Base-by-base conservation (phyloP, 768 basidiomycete species). In the Lyophyllum decastes region DNA sequence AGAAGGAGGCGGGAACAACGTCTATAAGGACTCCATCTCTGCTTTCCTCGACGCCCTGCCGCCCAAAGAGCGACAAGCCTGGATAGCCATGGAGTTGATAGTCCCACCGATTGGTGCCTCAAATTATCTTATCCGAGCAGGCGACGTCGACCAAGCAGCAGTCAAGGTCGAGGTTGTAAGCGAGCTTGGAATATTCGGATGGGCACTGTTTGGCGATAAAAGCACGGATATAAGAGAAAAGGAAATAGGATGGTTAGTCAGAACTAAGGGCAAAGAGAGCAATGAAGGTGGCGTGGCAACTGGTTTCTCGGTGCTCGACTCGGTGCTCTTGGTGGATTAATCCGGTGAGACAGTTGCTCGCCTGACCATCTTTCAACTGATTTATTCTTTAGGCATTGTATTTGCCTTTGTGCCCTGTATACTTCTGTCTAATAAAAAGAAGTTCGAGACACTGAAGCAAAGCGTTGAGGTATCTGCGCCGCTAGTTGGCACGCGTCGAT, bases 1-100 rank as follows among this genome's bases (percentile, higher is more conserved):
- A n/a, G 96, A 99, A 76, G 96, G 96, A 1, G 96, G 96, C 0
- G 96, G 96, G 8, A 97, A 98, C 66, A 99, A 99, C 65, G 82
- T 98, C 24, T 98, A 98, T 74, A 90, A 90, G 58, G 76, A 76
- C 2, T 85, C 87, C 48, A 96, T 98, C 49, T 92, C 91, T 0
- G 61, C 76, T 0, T 94, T 94, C 72, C 76, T 99, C 2, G 84
- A 87, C 14, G 66, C 66, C 6, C 76, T 98, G 2, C 81, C 82
- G 0, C 70, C 65, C 1, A 67, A 76, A 52, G 90, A 92, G 66
- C 82, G 88, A 8, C 81, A 85, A 61, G 94, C 91, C 2, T 99
- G 96, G 92, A 94, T 98, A 53, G 90, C 95, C 30, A 98, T 98
- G 96, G 88, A 90, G 59, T 76, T 98, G 64, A 99, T 99, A 60